Evolutionary conservation across 164 flowering plant genomes (phyloP), one percentile per base, ranked within the genome.

Genomic region (Chloranthus sessilifolius): DNA sequence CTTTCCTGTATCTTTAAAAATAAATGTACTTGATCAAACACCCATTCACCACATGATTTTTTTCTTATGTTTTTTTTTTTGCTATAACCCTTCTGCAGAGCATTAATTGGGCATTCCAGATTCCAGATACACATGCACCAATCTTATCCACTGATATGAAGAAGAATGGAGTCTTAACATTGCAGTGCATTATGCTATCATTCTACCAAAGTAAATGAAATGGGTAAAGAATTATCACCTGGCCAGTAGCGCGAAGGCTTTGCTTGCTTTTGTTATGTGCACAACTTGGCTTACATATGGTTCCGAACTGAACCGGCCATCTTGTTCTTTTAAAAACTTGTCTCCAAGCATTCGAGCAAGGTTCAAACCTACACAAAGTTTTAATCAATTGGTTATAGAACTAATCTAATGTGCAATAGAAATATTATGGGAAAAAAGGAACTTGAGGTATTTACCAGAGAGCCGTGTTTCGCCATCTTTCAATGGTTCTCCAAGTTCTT

Each of bases 291-390:
- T 92, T 43, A 86, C 69, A 51, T 78, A 82, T 41, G 99, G 99
- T 60, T 78, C 89, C 37, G 96, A 69, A 75, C 88, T 82, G 71
- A 92, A 88, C 42, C 99, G 87, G 39, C 62, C 51, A 37, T 92
- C 99, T 37, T 88, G 95, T 71, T 92, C 81, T 70, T 92, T 92
- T 25, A 86, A 63, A 69, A 79, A 92, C 53, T 88, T 92, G 73
- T 92, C 97, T 42, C 99, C 99, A 56, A 92, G 95, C 97, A 88
- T 82, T 56, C 99, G 74, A 48, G 85, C 94, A 60, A 92, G 88
- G 66, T 84, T 88, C 53, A 92, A 58, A 52, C 99, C 99, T 92
- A 66, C 59, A 59, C 1, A 58, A 25, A 27, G 19, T 8, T 19
- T 20, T 43, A 23, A n/a, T 34, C 37, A 27, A 11, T 22, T 10